Base-by-base conservation (phyloP, 306 rosid species). In the Cucumis hystrix region DNA sequence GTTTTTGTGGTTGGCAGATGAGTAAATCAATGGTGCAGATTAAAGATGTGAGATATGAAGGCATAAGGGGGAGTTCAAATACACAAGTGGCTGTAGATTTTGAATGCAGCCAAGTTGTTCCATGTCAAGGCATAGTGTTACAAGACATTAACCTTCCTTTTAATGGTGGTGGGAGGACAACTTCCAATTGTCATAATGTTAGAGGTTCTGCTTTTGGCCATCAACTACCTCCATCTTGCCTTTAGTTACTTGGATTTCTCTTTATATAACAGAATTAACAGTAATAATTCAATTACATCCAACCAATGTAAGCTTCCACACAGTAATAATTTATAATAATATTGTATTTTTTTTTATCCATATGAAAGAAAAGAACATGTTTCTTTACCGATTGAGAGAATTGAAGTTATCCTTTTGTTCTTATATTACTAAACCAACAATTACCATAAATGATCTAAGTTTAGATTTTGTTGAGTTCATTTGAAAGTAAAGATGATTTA, bases 61-160 rank as follows among this genome's bases (percentile, higher is more conserved):
- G 79, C 64, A 83, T 85, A n/a, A 33, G 63, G 52, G 88, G 88
- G 0, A 78, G 18, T 49, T 85, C 84, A 16, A 80, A 45, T n/a
- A 20, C 81, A 43, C n/a, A 82, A 45, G 63, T 45, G 0, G 86
- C 81, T 5, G 81, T 83, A n/a, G 0, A 3, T 12, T 30, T 86
- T 10, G 41, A 62, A 0, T 83, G 88, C 59, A 83, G 85, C 78
- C 12, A 49, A 65, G 55, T 20, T 20, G 28, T 9, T 39, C 86
- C 86, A 11, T 79, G 87, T 39, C 10, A 66, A 56, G 8, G 30
- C 3, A 75, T 83, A 21, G 79, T 40, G 47, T 72, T 78, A 7
- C 20, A 15, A 0, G 52, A 81, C 54, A 81, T 86, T 4, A 10
- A 81, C 54, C 66, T 83, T 0, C 4, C 0, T n/a, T 58, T 75